A percentile compares a stretch with the other conserved stretches of the same genome.
Evolutionary conservation across 257 asterid species (phyloP).

Genomic region (Misopates orontium): DNA sequence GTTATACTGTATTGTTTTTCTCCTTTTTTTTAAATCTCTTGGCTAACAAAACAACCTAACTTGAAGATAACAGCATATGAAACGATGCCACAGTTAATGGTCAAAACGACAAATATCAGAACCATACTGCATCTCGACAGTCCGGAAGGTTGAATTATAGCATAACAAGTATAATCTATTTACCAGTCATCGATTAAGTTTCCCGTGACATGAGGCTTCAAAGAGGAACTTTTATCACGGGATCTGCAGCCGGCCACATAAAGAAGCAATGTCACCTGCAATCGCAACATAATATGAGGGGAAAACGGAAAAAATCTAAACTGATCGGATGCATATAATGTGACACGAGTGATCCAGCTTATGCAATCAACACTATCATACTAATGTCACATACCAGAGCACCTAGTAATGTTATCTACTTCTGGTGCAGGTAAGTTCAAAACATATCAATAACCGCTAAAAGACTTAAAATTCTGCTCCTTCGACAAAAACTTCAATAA

Average conservation of each 20-base stretch:
- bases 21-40: neutral
- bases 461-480: neutral
- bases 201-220: conserved; percentile 79
- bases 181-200: conserved; percentile 90
- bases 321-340: neutral
- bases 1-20: conserved; percentile 4
- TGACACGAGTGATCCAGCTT: neutral
- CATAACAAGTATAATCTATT: conserved; percentile 11
- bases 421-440: conserved; percentile 16
- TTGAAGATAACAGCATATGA: neutral
- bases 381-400: conserved; percentile 9
- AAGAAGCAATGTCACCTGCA: conserved; percentile 70
- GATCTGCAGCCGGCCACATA: conserved; percentile 71
- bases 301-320: conserved; percentile 9
- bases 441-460: neutral
- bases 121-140: conserved; percentile 13
- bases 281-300: conserved; percentile 21
- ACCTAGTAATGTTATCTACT: conserved; percentile 1
- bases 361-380: neutral
- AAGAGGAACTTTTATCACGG: conserved; percentile 65
- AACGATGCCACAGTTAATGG: conserved; percentile 20
- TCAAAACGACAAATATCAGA: conserved; percentile 19
- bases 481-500: neutral
- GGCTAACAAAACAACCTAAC: conserved; percentile 14
- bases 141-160: neutral